Conservation (phyloP, 257 asterid species). For the Solanum phureja region DNA sequence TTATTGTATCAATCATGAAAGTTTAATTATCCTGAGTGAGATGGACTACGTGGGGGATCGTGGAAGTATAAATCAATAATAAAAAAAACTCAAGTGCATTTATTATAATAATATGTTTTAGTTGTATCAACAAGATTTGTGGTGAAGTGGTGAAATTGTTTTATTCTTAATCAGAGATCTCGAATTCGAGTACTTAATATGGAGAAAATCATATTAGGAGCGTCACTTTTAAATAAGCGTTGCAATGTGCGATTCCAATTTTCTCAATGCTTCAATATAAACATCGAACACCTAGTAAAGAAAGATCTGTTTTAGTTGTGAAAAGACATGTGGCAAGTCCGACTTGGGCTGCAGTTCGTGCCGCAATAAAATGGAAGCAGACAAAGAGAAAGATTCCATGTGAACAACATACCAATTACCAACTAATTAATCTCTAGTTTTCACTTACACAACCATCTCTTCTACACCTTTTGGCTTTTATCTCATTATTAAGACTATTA, state of each 20-base stretch:
- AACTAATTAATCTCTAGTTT: neutral
- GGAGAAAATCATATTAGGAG: no score
- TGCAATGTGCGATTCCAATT: no score
- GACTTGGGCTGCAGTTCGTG: neutral
- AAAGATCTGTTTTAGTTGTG: no score
- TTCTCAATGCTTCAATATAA: no score
- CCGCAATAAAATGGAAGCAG: neutral
- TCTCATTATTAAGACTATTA: no score
- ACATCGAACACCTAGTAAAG: no score
- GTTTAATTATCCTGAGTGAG: neutral
- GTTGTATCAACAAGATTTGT: no score
- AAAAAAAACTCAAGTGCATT: neutral
- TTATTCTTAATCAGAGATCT: accelerated
- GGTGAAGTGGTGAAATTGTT: no score
- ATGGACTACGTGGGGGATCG: neutral
- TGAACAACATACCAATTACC: no score
- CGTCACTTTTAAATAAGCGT: no score
- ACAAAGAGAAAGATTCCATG: neutral
- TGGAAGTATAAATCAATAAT: neutral
- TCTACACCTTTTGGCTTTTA: neutral
- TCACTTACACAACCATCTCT: neutral
- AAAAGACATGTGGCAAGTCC: neutral
- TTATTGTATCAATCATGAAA: neutral
- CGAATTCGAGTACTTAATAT: no score
- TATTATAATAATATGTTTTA: neutral